phyloP scores from a whole-genome alignment of 352 stramenopile genomes.

The Labyrinthula sp. region DNA sequence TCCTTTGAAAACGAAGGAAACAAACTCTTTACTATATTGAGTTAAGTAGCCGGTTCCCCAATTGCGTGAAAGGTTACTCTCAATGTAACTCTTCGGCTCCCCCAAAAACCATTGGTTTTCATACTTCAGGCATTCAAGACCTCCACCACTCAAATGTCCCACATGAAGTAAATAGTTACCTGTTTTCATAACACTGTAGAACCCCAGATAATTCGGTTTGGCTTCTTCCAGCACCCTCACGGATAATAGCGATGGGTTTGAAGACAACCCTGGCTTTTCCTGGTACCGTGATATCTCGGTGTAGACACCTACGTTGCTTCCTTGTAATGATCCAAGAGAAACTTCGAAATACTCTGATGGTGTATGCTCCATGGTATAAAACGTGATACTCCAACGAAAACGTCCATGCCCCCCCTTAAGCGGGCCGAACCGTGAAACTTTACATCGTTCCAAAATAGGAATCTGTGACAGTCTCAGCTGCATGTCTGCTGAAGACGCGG shows the following conservation, averaged over 20 bases:
- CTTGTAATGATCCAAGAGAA: too few species aligned
- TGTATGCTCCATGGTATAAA: too few species aligned
- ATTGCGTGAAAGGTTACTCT: conserved; percentile 56
- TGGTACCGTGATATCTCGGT: too few species aligned
- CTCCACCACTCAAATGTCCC: conserved; percentile 61
- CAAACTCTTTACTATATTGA: conserved; percentile 71
- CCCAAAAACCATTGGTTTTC: conserved; percentile 87
- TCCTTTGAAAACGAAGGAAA: conserved; percentile 74
- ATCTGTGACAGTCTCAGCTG: conserved; percentile 62
- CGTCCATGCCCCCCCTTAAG: conserved; percentile 48
- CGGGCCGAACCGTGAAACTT: conserved; percentile 19
- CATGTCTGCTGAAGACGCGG: conserved; percentile 51
- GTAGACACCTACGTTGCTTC: too few species aligned
- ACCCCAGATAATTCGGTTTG: conserved; percentile 63
- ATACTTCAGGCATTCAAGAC: conserved; percentile 67
- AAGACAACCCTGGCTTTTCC: too few species aligned
- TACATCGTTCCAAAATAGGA: conserved; percentile 60
- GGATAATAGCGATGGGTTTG: too few species aligned
- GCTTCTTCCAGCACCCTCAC: conserved; percentile 70
- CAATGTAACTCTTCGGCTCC: conserved; percentile 54
- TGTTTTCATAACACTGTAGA: conserved; percentile 53
- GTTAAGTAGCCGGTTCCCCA: conserved; percentile 70
- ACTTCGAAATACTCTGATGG: too few species aligned
- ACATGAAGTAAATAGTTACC: conserved; percentile 63
- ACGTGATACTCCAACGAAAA: conserved; percentile 74